Evolutionary conservation across 2,329 filamentous ascomycete genomes (phyloP).

Genomic region (Botrytis medusae): DNA sequence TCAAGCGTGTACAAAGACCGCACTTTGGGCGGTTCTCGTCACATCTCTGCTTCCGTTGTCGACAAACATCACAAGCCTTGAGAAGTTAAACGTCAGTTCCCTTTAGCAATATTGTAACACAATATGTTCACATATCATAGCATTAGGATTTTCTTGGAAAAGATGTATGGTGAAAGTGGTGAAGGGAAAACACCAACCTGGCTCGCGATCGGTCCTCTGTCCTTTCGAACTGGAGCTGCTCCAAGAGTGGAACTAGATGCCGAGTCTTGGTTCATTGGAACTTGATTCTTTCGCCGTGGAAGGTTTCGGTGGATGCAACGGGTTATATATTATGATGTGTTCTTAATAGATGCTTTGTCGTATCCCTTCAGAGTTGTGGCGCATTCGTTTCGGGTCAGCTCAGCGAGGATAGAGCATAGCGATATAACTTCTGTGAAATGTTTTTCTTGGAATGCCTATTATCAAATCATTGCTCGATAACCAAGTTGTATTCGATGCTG

Average conservation of each 20-base stretch:
- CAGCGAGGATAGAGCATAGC: neutral
- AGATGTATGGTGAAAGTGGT: neutral
- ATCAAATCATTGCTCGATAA: neutral
- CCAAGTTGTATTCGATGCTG: neutral
- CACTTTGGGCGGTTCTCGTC: constrained; percentile 63
- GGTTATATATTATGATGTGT: neutral
- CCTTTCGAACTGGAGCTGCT: constrained; percentile 1
- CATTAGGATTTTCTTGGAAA: neutral
- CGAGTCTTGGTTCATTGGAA: constrained; percentile 1
- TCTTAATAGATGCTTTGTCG: neutral
- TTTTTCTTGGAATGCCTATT: neutral
- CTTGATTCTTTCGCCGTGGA: neutral
- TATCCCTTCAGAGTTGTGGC: neutral
- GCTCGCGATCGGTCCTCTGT: constrained; percentile 13
- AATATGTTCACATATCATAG: neutral
- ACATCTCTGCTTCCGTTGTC: constrained; percentile 62
- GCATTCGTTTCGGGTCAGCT: neutral
- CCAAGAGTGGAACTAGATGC: constrained; percentile 2
- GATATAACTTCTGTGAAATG: neutral
- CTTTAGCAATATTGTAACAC: neutral
- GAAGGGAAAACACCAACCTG: constrained; percentile 3
- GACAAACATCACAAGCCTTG: constrained; percentile 59
- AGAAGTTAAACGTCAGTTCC: constrained; percentile 7
- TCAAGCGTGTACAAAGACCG: constrained; percentile 56
- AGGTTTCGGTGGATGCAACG: neutral